phyloP scores from a whole-genome alignment of 75 land plant species.

The Pinus taeda region DNA sequence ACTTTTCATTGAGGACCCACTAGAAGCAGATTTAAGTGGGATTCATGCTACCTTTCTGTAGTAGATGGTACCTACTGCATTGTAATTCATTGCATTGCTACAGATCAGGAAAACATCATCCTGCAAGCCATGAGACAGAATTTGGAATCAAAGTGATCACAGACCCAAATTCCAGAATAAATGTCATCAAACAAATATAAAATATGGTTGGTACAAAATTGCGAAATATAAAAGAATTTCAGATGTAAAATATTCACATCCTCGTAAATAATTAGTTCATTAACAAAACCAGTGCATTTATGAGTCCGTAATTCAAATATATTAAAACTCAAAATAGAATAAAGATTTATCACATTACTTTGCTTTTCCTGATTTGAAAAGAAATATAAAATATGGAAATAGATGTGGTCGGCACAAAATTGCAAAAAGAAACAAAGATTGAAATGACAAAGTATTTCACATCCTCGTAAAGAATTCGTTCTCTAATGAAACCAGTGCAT shows the following conservation, averaged over 20 bases:
- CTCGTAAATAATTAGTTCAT: neutral
- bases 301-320: neutral
- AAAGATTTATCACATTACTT: no score
- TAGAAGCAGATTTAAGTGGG: slow-evolving; percentile 3
- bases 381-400: neutral
- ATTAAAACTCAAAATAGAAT: neutral
- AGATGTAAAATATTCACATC: neutral
- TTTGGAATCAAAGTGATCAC: neutral
- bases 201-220: neutral
- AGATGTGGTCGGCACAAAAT: no score
- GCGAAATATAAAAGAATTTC: neutral
- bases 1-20: neutral
- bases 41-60: slow-evolving; percentile 69
- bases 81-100: slow-evolving; percentile 95
- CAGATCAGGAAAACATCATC: slow-evolving; percentile 80
- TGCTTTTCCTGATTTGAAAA: neutral
- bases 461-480: neutral
- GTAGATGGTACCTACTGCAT: slow-evolving; percentile 85
- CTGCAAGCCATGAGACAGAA: slow-evolving; percentile 36
- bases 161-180: neutral
- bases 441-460: neutral
- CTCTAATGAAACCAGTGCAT: neutral
- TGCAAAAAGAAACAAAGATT: neutral
- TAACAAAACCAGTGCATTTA: neutral
- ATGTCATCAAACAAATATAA: neutral